These are phyloP conservation scores for Phytopythium vexans DNA, from an alignment of 352 stramenopile genomes.

Conservation along the genomic window DNA sequence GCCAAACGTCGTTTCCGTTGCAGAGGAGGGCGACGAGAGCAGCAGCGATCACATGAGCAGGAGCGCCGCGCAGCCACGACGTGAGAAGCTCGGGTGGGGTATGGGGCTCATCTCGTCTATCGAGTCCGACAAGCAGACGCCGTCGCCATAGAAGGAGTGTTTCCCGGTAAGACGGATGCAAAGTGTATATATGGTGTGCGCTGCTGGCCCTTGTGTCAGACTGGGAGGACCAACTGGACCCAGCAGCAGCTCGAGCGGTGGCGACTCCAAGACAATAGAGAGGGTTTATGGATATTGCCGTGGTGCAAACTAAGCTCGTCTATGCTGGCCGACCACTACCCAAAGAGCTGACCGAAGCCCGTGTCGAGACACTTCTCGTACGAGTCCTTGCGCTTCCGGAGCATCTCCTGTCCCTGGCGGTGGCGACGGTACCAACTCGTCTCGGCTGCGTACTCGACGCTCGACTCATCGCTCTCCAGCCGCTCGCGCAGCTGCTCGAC, in stretches of 20 bases:
- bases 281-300: constrained; percentile 1
- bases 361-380: constrained; percentile 54
- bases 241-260: no score
- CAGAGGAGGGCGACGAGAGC: constrained; percentile 3
- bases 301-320: neutral
- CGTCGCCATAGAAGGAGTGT: no score
- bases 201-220: no score
- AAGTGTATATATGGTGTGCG: no score
- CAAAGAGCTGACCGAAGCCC: constrained; percentile 49
- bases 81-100: constrained; percentile 73
- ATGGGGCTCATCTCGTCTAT: constrained; percentile 53
- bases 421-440: constrained; percentile 86
- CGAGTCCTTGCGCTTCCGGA: constrained; percentile 43
- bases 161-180: no score
- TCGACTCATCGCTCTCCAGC: constrained; percentile 20
- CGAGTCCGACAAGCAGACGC: no score
- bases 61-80: constrained; percentile 19
- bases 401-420: constrained; percentile 62
- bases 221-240: no score
- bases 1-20: constrained; percentile 14
- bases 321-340: constrained; percentile 9
- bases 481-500: constrained; percentile 50
- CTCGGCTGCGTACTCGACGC: constrained; percentile 43
- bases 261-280: no score
- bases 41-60: neutral